Conservation (phyloP, 2,329 filamentous ascomycete species). For the Nothophaeocryptopus gaeumannii region DNA sequence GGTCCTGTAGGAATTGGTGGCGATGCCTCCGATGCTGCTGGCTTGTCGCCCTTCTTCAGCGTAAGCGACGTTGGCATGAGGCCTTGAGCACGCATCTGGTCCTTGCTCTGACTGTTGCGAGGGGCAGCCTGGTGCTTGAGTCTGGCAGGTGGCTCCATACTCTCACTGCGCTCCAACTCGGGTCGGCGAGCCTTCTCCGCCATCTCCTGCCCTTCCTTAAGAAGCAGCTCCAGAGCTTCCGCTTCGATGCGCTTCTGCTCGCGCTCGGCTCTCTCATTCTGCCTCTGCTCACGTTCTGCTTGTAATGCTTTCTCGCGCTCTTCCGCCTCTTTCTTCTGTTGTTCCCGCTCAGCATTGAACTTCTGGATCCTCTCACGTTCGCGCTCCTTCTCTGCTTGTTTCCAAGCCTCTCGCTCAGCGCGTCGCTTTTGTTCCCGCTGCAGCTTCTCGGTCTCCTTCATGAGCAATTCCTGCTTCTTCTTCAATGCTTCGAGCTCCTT, state of each 20-base stretch:
- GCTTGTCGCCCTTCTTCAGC: conserved; percentile 30
- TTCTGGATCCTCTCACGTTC: conserved; percentile 55
- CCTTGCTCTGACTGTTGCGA: conserved; percentile 25
- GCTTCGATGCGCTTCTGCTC: conserved; percentile 57
- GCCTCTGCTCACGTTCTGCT: conserved; percentile 44
- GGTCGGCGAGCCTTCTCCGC: conserved; percentile 52
- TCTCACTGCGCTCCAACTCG: conserved; percentile 47
- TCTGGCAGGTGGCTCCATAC: conserved; percentile 42
- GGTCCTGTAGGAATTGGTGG: conserved; percentile 20
- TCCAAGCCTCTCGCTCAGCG: conserved; percentile 49
- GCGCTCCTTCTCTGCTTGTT: conserved; percentile 46
- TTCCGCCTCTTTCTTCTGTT: conserved; percentile 41
- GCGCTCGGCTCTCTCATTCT: conserved; percentile 38
- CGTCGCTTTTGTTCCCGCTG: conserved; percentile 50
- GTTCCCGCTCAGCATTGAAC: conserved; percentile 50
- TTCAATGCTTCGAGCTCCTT: conserved; percentile 50
- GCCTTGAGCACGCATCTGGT: conserved; percentile 32
- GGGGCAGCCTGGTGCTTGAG: conserved; percentile 25
- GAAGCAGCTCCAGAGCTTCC: conserved; percentile 52
- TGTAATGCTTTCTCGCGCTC: conserved; percentile 53
- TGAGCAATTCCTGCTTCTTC: conserved; percentile 47
- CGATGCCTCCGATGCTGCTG: conserved; percentile 9
- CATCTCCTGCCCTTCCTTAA: conserved; percentile 55
- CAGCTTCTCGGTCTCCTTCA: conserved; percentile 41
- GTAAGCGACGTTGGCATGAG: conserved; percentile 34